Percentiles rank a stretch among this genome's conserved stretches.
Evolutionary conservation across 2,329 filamentous ascomycete genomes (phyloP).

Genomic region (Aureobasidium sp.): DNA sequence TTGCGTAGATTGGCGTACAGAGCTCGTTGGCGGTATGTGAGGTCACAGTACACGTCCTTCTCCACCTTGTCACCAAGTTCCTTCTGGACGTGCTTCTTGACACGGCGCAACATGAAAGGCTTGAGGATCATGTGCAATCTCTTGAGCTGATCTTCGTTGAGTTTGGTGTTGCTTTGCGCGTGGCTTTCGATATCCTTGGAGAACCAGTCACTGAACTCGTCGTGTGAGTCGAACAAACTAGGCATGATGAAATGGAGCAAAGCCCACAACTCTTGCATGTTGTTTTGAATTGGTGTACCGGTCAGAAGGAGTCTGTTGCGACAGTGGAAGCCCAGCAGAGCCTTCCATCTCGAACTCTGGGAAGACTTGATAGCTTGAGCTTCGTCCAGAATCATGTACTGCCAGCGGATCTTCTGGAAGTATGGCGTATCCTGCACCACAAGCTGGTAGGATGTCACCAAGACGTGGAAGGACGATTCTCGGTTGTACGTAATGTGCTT

Average conservation of each 20-base stretch:
- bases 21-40: slow-evolving; percentile 90
- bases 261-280: slow-evolving; percentile 99
- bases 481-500: slow-evolving; percentile 94
- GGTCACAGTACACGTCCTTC: slow-evolving; percentile 87
- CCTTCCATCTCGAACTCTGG: slow-evolving; percentile 94
- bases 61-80: slow-evolving; percentile 99
- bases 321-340: slow-evolving; percentile 84
- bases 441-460: slow-evolving; percentile 93
- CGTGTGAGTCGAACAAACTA: slow-evolving; percentile 90
- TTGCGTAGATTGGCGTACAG: slow-evolving; percentile 89
- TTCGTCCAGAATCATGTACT: slow-evolving; percentile 99
- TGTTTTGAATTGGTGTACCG: slow-evolving; percentile 97
- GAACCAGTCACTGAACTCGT: slow-evolving; percentile 91
- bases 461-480: slow-evolving; percentile 89
- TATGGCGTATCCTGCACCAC: slow-evolving; percentile 94
- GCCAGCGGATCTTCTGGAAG: slow-evolving; percentile 99
- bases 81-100: slow-evolving; percentile 99
- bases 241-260: slow-evolving; percentile 99
- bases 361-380: slow-evolving; percentile 99
- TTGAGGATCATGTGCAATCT: slow-evolving; percentile 98
- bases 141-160: slow-evolving; percentile 95
- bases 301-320: slow-evolving; percentile 89
- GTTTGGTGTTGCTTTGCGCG: slow-evolving; percentile 97
- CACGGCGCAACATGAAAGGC: slow-evolving; percentile 97
- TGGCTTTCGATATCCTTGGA: slow-evolving; percentile 96